Conservation (phyloP, 768 basidiomycete genomes). For the Chalciporus chontae region DNA sequence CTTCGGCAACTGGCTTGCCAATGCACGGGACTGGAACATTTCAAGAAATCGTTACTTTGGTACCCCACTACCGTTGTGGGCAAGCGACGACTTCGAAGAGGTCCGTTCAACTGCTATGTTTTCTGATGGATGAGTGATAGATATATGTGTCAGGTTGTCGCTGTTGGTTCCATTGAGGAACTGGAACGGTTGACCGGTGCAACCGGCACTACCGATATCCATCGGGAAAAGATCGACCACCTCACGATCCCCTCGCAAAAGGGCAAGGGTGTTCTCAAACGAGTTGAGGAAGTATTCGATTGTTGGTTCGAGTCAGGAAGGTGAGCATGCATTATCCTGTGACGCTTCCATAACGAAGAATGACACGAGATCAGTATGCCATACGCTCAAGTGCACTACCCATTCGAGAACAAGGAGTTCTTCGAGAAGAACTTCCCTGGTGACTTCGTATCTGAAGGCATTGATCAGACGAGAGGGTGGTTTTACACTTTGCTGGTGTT, state of each 20-base stretch:
- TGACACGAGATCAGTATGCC: slow-evolving; percentile 72
- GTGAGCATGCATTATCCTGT: slow-evolving; percentile 38
- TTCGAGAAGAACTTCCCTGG: slow-evolving; percentile 89
- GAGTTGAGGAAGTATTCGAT: slow-evolving; percentile 98
- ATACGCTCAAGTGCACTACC: slow-evolving; percentile 95
- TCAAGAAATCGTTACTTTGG: slow-evolving; percentile 99
- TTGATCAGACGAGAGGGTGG: slow-evolving; percentile 99
- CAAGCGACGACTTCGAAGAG: slow-evolving; percentile 88
- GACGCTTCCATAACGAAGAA: background rate
- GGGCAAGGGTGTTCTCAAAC: slow-evolving; percentile 82
- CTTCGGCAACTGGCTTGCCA: slow-evolving; percentile 96
- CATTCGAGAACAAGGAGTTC: slow-evolving; percentile 91
- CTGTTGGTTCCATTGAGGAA: slow-evolving; percentile 83
- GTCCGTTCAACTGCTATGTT: slow-evolving; percentile 26
- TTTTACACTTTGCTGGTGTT: slow-evolving; percentile 98
- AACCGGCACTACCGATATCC: slow-evolving; percentile 81
- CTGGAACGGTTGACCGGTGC: slow-evolving; percentile 83
- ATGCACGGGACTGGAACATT: slow-evolving; percentile 99
- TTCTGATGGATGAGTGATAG: background rate
- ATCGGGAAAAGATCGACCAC: slow-evolving; percentile 92
- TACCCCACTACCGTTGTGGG: slow-evolving; percentile 96
- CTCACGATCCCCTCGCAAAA: slow-evolving; percentile 91
- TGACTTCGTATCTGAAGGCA: slow-evolving; percentile 96
- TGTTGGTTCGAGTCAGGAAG: slow-evolving; percentile 99
- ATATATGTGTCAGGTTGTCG: slow-evolving; percentile 57